These are phyloP conservation scores for Leccinum truebloodii DNA, from an alignment of 768 basidiomycete species.

Conservation along the genomic window DNA sequence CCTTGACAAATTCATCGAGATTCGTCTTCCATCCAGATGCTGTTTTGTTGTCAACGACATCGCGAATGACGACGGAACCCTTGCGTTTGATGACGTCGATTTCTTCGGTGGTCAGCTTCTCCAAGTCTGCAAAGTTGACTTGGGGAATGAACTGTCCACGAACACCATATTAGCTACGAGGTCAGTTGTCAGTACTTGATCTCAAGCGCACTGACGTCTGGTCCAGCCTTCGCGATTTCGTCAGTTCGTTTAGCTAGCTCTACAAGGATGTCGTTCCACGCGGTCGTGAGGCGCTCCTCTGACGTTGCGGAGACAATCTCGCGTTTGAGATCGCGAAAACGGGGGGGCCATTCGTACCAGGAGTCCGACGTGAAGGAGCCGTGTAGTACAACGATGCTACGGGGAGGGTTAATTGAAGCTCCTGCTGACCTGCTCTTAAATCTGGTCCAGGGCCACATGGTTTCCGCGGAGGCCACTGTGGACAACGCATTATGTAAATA, in stretches of 20 bases:
- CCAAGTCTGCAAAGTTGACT: constrained; percentile 56
- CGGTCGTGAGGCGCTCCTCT: constrained; percentile 45
- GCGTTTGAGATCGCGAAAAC: constrained; percentile 58
- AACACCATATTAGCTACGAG: neutral
- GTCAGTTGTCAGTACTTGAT: neutral
- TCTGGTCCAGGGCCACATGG: neutral
- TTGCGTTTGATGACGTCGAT: constrained; percentile 51
- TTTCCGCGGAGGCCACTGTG: neutral
- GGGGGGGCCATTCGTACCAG: constrained; percentile 30
- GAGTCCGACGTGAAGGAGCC: constrained; percentile 14
- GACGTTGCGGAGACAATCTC: constrained; percentile 54
- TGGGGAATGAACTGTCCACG: constrained; percentile 56
- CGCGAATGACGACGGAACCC: constrained; percentile 61
- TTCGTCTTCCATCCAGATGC: constrained; percentile 59
- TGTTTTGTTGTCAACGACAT: constrained; percentile 57
- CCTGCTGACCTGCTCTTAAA: constrained; percentile 15
- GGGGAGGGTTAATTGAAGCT: neutral
- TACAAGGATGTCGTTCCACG: constrained; percentile 59
- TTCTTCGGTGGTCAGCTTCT: constrained; percentile 45
- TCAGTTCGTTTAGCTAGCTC: constrained; percentile 51
- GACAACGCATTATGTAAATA: too few species aligned
- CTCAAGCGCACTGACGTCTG: constrained; percentile 41
- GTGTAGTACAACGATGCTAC: too few species aligned
- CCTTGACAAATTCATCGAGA: constrained; percentile 55
- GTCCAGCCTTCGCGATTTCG: constrained; percentile 47